Conservation (phyloP, 169 alveolate species). For the Eimeria acervulina region DNA sequence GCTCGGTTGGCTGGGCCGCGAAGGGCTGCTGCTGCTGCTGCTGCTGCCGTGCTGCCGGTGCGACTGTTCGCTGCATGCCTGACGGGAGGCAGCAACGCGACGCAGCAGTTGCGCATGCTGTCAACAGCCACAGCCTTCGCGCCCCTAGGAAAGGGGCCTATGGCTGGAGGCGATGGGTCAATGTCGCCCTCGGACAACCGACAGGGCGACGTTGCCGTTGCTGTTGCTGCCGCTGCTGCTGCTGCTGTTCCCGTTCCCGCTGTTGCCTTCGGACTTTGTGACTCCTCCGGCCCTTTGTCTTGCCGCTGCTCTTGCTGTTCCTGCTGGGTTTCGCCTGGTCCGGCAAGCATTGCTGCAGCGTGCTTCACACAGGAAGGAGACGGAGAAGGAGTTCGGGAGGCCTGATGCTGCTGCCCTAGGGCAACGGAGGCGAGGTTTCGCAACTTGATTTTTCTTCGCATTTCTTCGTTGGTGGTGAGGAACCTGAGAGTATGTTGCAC, state of each 20-base stretch:
- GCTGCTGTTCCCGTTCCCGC: slow-evolving; percentile 1
- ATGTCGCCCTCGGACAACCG: slow-evolving; percentile 24
- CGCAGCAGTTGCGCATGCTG: slow-evolving; percentile 80
- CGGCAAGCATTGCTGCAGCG: background rate
- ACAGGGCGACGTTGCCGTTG: background rate
- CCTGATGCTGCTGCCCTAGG: background rate
- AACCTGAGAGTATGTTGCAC: slow-evolving; percentile 13
- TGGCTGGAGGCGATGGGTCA: slow-evolving; percentile 73
- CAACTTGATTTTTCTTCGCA: slow-evolving; percentile 33
- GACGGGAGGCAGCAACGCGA: slow-evolving; percentile 78
- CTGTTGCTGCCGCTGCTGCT: slow-evolving; percentile 35
- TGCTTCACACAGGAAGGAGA: background rate
- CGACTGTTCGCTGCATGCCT: background rate
- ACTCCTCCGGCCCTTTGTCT: background rate
- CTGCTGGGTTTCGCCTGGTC: background rate
- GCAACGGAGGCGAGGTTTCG: background rate
- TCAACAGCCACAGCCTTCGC: slow-evolving; percentile 77
- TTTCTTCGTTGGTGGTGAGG: slow-evolving; percentile 38
- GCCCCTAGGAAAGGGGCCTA: slow-evolving; percentile 82
- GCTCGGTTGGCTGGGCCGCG: slow-evolving; percentile 5
- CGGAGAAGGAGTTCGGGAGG: background rate
- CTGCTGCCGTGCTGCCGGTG: background rate
- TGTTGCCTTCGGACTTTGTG: background rate
- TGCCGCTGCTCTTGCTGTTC: background rate
- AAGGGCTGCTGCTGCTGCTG: slow-evolving; percentile 67